Evolutionary conservation across 2,329 filamentous ascomycete species (phyloP), one percentile per base, ranked within the genome.

Genomic region (Hypocrella siamensis): DNA sequence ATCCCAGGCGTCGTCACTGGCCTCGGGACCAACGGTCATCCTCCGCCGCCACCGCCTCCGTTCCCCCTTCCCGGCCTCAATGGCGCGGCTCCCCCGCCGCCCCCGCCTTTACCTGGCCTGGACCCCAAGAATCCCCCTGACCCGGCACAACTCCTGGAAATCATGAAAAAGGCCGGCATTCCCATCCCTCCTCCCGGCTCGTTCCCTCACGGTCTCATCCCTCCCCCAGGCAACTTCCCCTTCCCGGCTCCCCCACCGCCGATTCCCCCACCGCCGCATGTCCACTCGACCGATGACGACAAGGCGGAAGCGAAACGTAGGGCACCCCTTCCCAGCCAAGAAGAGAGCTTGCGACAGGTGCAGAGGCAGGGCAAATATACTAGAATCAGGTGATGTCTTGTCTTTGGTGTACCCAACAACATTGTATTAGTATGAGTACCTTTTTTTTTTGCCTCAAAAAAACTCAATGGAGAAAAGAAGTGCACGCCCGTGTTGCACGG

Each of bases 291-390:
- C 25, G 44, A 47, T 5, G 48, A 36, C 31, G 47, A 53, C 35
- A 46, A 54, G 35, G 44, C 51, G 44, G 54, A 51, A 10, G 49
- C 45, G 16, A 49, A 56, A 5, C 57, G 73, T 14, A 65, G 79
- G 38, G 81, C 69, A 5, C 83, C 81, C 7, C 56, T 93, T 27
- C 84, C 84, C 0, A 86, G 81, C 48, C 84, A 92, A 54, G 74
- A 81, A 47, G 84, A 90, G 49, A 86, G 80, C 43, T 56, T 92
- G 43, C 70, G 76, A 42, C 72, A 78, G 52, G 81, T 88, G 53
- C 83, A 88, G 61, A 68, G 67, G 34, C 61, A 62, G 33, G 72
- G 72, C 4, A 64, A 75, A 39, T 77, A 73, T 44, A 76, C 69
- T 12, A 54, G 67, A 17, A 32, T 32, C 28, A 31, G 30, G 15